Evolutionary conservation across 176 grass and related monocot genomes (phyloP).

Genomic region (bread wheat (Triticum aestivum)): IWGSC_CS_RefSeq_v2.1 NC_057809.1:599731493-599731992

Average conservation of each 20-base stretch:
- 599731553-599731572: background rate
- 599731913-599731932: background rate
- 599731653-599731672: slow-evolving; percentile 70
- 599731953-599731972: slow-evolving; percentile 25
- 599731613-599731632: slow-evolving; percentile 65
- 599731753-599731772: background rate
- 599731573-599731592: slow-evolving; percentile 59
- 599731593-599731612: slow-evolving; percentile 74
- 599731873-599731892: slow-evolving; percentile 17
- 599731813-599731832: slow-evolving; percentile 2
- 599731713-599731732: slow-evolving; percentile 80
- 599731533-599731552: background rate
- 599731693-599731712: slow-evolving; percentile 72
- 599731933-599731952: background rate
- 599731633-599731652: slow-evolving; percentile 70
- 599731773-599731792: background rate
- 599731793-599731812: slow-evolving; percentile 10
- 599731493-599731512: background rate
- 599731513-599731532: slow-evolving; percentile 23
- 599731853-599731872: slow-evolving; percentile 41
- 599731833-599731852: slow-evolving; percentile 34
- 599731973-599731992: background rate
- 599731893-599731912: slow-evolving; percentile 15
- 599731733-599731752: slow-evolving; percentile 80
- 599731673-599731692: slow-evolving; percentile 50